These are phyloP conservation scores for Glebionis coronaria DNA, from an alignment of 129 eudicot species.

Conservation along the genomic window DNA sequence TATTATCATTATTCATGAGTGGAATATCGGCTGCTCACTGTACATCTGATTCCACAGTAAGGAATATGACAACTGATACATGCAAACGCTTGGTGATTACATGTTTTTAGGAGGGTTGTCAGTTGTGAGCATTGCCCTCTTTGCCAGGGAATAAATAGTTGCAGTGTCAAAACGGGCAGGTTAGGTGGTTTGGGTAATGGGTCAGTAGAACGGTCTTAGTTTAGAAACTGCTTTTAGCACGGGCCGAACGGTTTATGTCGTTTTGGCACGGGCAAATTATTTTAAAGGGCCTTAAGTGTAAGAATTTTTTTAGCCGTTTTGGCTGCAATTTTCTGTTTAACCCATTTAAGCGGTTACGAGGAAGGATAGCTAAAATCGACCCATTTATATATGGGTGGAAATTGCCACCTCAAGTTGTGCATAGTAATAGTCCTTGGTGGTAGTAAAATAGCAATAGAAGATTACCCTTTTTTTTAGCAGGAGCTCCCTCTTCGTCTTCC, in stretches of 20 bases:
- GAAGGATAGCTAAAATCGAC: not conserved
- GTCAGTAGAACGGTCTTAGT: not conserved
- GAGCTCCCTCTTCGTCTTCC: slow-evolving; percentile 70
- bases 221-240: not conserved
- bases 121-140: not conserved
- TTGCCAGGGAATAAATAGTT: not conserved
- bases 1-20: not conserved
- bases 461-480: slow-evolving; percentile 81
- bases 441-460: too few relatives aligned
- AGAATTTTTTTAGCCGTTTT: not conserved
- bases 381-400: not conserved
- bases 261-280: too few relatives aligned
- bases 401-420: not conserved
- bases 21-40: not conserved
- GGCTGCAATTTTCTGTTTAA: not conserved
- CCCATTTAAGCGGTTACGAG: not conserved
- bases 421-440: not conserved
- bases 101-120: not conserved
- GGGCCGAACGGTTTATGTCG: not conserved
- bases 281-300: not conserved
- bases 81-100: not conserved
- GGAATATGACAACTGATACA: not conserved
- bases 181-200: not conserved
- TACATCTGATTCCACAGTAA: not conserved
- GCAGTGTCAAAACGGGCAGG: not conserved